Conservation (phyloP, 495 filamentous ascomycete species). For the Penicillium dipodomyicola region DNA sequence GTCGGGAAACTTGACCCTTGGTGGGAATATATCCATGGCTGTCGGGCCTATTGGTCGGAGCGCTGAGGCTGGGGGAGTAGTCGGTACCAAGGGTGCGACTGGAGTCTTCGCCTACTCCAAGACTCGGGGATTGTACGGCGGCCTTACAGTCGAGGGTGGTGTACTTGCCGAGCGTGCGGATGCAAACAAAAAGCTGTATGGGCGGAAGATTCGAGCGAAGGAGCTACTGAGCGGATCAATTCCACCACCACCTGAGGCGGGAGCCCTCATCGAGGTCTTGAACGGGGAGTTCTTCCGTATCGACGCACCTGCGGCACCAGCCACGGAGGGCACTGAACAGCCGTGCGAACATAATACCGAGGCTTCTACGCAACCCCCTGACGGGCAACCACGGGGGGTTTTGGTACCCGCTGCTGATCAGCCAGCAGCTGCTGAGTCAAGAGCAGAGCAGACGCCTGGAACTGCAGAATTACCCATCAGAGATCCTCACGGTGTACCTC, state of each 20-base stretch:
- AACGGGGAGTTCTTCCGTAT: constrained; percentile 37
- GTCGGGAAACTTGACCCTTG: constrained; percentile 76
- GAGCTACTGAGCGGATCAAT: constrained; percentile 76
- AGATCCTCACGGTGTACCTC: neutral
- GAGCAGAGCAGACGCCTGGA: neutral
- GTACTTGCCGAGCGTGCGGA: constrained; percentile 83
- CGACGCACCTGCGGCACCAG: neutral
- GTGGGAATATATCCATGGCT: constrained; percentile 89
- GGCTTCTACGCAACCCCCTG: neutral
- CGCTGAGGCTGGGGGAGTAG: constrained; percentile 83
- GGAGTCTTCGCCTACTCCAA: constrained; percentile 91
- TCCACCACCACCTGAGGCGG: constrained; percentile 71
- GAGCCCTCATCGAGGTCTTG: constrained; percentile 72
- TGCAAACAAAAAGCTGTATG: constrained; percentile 91
- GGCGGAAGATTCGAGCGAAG: constrained; percentile 66
- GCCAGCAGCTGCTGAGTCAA: neutral
- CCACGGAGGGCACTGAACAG: neutral
- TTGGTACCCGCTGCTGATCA: neutral
- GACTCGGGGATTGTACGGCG: constrained; percentile 90
- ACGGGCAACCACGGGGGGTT: neutral
- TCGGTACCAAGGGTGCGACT: constrained; percentile 73
- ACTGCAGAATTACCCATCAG: neutral
- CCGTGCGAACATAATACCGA: neutral
- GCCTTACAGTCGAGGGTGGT: constrained; percentile 81
- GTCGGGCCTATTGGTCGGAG: constrained; percentile 87